Base-by-base conservation (phyloP, 768 basidiomycete species). In the Mycena kentingensis region DNA sequence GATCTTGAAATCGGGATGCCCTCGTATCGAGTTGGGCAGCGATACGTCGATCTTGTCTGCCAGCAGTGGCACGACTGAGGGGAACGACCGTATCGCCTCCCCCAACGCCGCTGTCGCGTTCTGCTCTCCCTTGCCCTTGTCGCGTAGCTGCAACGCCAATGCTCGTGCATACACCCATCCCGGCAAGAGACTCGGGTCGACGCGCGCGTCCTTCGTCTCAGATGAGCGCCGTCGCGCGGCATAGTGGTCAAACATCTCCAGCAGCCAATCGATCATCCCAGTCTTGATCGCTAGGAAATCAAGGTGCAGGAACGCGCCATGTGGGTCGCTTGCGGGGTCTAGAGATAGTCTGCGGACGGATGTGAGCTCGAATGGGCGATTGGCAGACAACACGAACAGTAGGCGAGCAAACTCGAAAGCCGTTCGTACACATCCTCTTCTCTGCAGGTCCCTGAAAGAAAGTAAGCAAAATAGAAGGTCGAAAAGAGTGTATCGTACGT, bases 381-480 rank as follows among this genome's bases (percentile, higher is more conserved):
- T 12, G 24, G 22, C 2, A 16, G 29, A 51, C 32, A 10, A 16
- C 22, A 5, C 7, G 52, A 89, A 85, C 46, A 98, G 73, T 2
- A 98, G 77, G n/a, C 88, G 81, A 0, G 91, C 84, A 61, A 93
- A 94, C 65, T 97, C 93, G 68, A 97, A 96, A 0, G 93, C 84
- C 0, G 96, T 93, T 16, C 93, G 81, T 47, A 87, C 81, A 61
- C 92, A 92, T 0, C 96, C 97, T 34, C 96, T 76, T n/a, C 92
- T 83, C 51, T 90, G 87, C 4, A 97, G 76, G 58, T 95, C 89
- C 8, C 90, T 93, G 58, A 6, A 21, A 31, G 27, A 18, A 16
- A 49, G 39, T 46, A 29, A 18, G 24, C 51, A 31, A 12, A 54
- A 29, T 7, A 18, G 35, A 13, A 12, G 2, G 15, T 7, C 15